phyloP scores from a whole-genome alignment of 345 rosid genomes.

The Citrus mangshanensis region DNA sequence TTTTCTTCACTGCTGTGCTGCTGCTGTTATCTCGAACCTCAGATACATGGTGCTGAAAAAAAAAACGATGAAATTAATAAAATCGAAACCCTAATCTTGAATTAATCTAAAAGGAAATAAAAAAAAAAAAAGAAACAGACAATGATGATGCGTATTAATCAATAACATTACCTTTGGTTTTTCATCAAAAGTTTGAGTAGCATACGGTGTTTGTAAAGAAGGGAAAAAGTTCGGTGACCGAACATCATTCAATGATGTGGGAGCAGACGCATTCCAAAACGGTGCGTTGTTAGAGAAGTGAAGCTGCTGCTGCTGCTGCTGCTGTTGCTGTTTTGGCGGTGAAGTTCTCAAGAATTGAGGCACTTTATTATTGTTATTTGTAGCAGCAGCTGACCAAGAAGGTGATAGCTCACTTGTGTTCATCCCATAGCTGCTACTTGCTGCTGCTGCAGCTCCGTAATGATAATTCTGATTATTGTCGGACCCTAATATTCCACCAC shows the following conservation, averaged over 20 bases:
- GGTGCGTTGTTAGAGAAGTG: slow-evolving; percentile 90
- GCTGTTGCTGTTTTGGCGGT: slow-evolving; percentile 58
- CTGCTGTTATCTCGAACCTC: slow-evolving; percentile 43
- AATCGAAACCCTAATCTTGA: slow-evolving; percentile 29
- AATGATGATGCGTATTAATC: not conserved
- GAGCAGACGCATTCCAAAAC: slow-evolving; percentile 74
- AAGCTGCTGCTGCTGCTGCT: slow-evolving; percentile 35
- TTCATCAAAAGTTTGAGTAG: slow-evolving; percentile 42
- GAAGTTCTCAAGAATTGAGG: slow-evolving; percentile 63
- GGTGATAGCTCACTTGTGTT: slow-evolving; percentile 31
- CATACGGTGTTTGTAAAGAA: slow-evolving; percentile 52
- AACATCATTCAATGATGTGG: slow-evolving; percentile 43
- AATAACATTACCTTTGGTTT: slow-evolving; percentile 39
- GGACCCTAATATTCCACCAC: slow-evolving; percentile 35
- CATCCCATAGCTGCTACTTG: not conserved
- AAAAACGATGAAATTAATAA: not conserved
- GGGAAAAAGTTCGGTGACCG: slow-evolving; percentile 64
- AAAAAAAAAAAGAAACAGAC: no score
- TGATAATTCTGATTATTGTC: slow-evolving; percentile 27
- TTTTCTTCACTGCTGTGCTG: slow-evolving; percentile 58
- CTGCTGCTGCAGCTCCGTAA: not conserved
- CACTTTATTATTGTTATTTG: slow-evolving; percentile 20
- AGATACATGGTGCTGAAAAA: slow-evolving; percentile 36
- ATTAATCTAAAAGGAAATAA: not conserved
- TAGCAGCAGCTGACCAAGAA: slow-evolving; percentile 40